Conservation (phyloP, 176 grass and related monocot genomes). For the Poa pratensis region DNA sequence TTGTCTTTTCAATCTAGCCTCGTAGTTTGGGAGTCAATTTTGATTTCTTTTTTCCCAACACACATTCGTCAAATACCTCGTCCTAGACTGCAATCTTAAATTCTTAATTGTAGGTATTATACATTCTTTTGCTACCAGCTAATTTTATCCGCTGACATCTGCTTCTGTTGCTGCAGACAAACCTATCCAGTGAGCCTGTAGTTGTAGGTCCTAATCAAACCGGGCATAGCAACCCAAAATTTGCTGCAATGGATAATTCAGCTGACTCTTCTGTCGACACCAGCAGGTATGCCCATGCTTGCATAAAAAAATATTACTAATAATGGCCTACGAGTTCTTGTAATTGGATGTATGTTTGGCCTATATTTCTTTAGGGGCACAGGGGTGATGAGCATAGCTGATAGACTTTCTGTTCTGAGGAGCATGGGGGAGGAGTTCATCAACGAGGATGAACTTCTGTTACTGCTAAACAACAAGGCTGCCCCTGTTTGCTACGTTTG, state of each 20-base stretch:
- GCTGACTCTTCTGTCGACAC: neutral
- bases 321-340: neutral
- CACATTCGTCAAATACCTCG: no score
- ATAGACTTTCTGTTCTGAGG: neutral
- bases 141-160: no score
- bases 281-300: neutral
- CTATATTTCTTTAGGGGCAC: neutral
- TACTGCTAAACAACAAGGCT: neutral
- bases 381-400: neutral
- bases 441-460: neutral
- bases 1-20: no score
- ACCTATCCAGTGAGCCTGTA: neutral
- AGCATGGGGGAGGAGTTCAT: constrained; percentile 1
- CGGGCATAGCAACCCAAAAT: no score
- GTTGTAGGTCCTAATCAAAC: no score
- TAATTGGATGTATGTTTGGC: neutral
- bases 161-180: neutral
- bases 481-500: no score
- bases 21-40: no score
- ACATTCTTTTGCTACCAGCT: no score
- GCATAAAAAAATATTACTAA: neutral
- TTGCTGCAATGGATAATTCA: neutral
- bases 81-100: no score
- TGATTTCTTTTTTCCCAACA: no score
- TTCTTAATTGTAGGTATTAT: no score